Conservation (phyloP, 2,329 filamentous ascomycete genomes). For the Diplodia sapinea region DNA sequence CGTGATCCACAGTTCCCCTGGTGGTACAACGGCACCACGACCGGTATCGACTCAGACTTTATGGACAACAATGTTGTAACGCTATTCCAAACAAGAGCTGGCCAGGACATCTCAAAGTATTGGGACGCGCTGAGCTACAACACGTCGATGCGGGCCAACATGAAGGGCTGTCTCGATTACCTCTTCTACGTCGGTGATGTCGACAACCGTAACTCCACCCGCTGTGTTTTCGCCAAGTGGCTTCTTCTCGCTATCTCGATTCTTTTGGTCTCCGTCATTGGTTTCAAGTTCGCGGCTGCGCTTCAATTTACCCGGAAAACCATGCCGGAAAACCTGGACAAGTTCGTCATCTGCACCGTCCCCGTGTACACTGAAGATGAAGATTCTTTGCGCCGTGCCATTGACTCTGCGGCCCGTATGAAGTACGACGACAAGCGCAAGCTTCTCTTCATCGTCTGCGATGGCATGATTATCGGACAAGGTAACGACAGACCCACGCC, state of each 20-base stretch:
- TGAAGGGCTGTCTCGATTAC: constrained; percentile 87
- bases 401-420: constrained; percentile 95
- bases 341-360: constrained; percentile 97
- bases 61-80: constrained; percentile 77
- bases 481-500: constrained; percentile 96
- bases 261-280: constrained; percentile 79
- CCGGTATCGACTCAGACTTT: constrained; percentile 67
- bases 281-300: constrained; percentile 96
- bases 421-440: constrained; percentile 98
- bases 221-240: constrained; percentile 88
- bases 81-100: constrained; percentile 77
- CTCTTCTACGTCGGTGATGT: constrained; percentile 92
- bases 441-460: constrained; percentile 87
- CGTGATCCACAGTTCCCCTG: constrained; percentile 55
- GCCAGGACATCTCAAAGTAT: constrained; percentile 80
- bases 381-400: constrained; percentile 93
- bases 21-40: constrained; percentile 26
- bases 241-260: constrained; percentile 85
- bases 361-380: constrained; percentile 98
- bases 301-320: constrained; percentile 93
- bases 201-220: constrained; percentile 85
- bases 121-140: constrained; percentile 75
- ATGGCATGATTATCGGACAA: constrained; percentile 99
- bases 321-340: constrained; percentile 93
- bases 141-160: constrained; percentile 63